Percentiles rank a stretch among this genome's conserved stretches.
Conservation (phyloP, 2,329 filamentous ascomycete species). For the Allantophomopsis cytisporea region DNA sequence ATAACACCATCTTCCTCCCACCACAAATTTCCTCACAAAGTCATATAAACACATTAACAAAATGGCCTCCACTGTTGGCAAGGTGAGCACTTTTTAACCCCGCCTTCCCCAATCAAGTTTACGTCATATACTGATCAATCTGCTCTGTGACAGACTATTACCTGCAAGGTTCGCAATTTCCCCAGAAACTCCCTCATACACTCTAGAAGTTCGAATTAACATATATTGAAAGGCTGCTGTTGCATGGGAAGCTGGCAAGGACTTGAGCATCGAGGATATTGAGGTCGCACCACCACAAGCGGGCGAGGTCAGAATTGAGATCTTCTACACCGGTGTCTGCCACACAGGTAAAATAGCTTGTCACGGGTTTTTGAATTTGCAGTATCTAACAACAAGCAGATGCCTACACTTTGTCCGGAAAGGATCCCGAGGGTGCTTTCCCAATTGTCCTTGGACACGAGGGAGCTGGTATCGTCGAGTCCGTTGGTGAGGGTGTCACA, state of each 20-base stretch:
- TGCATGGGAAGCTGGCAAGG: constrained; percentile 91
- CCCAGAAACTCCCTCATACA: neutral
- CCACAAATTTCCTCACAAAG: too few relatives aligned
- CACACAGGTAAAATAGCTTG: constrained; percentile 62
- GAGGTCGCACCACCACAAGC: constrained; percentile 83
- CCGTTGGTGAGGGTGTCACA: constrained; percentile 86
- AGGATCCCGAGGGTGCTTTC: constrained; percentile 93
- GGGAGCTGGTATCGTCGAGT: constrained; percentile 85
- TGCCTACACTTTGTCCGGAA: constrained; percentile 89
- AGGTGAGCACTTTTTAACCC: too few relatives aligned
- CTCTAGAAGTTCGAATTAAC: constrained; percentile 1
- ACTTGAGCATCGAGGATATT: constrained; percentile 78
- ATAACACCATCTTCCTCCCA: too few relatives aligned
- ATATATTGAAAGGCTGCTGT: constrained; percentile 58
- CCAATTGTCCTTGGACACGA: constrained; percentile 83
- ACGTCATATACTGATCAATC: constrained; percentile 1
- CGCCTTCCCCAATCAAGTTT: neutral
- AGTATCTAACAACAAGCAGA: constrained; percentile 31
- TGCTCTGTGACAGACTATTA: constrained; percentile 58
- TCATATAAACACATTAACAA: too few relatives aligned
- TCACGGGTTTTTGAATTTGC: constrained; percentile 6
- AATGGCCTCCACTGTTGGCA: too few relatives aligned
- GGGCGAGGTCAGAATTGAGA: constrained; percentile 91
- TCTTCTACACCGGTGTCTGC: constrained; percentile 97
- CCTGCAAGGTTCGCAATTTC: constrained; percentile 52